phyloP scores from a whole-genome alignment of 495 filamentous ascomycete genomes.

The Penicillium robsamsonii region DNA sequence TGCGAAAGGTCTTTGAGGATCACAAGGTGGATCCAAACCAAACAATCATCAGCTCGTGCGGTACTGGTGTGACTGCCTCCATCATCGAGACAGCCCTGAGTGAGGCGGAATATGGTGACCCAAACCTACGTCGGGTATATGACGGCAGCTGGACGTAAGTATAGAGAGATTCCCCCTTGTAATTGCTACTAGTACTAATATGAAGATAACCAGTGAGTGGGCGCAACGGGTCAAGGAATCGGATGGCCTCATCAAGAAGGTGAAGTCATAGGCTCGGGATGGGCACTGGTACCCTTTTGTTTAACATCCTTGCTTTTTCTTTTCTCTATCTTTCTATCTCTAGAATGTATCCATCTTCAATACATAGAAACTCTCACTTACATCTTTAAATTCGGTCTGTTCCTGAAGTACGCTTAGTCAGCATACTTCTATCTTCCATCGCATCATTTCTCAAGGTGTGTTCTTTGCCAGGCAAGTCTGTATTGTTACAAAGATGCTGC shows the following conservation, averaged over 20 bases:
- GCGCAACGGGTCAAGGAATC: constrained; percentile 63
- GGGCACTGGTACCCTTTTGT: constrained; percentile 1
- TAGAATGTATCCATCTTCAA: constrained; percentile 14
- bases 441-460: constrained; percentile 4
- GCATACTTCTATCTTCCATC: constrained; percentile 11
- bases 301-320: constrained; percentile 19
- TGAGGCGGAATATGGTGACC: constrained; percentile 69
- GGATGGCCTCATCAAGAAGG: constrained; percentile 60
- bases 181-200: constrained; percentile 15
- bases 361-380: constrained; percentile 1
- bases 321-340: constrained; percentile 1
- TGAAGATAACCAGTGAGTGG: constrained; percentile 59
- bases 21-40: constrained; percentile 77
- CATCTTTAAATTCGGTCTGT: background rate
- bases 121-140: constrained; percentile 72
- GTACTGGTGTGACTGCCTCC: constrained; percentile 93
- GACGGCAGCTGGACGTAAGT: constrained; percentile 99
- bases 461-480: constrained; percentile 2
- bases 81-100: constrained; percentile 84
- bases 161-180: background rate
- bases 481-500: constrained; percentile 42
- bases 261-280: constrained; percentile 20
- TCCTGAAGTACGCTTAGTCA: constrained; percentile 9
- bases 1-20: constrained; percentile 71
- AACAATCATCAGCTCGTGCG: constrained; percentile 85